Percentiles rank a stretch among this genome's conserved stretches.
phyloP scores from a whole-genome alignment of 2,329 filamentous ascomycete genomes.

The Colletotrichum incanum region DNA sequence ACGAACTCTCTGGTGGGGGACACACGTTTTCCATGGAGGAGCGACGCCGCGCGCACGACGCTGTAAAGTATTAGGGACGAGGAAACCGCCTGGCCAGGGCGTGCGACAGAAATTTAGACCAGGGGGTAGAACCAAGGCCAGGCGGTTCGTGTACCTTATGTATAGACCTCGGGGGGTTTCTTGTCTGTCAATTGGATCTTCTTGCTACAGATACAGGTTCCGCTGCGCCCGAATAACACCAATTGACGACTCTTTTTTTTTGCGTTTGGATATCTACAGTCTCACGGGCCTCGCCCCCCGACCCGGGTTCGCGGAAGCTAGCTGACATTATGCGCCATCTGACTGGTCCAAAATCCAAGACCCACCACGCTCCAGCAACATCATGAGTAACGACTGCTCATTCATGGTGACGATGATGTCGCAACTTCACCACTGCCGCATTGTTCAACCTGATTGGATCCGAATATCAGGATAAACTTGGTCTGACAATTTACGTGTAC shows the following conservation, averaged over 20 bases:
- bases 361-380: constrained; percentile 23
- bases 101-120: constrained; percentile 37
- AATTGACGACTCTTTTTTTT: constrained; percentile 36
- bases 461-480: too few relatives aligned
- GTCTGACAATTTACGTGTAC: background rate
- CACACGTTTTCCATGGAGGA: constrained; percentile 1
- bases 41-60: constrained; percentile 31
- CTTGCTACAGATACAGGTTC: constrained; percentile 37
- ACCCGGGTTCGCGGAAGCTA: constrained; percentile 26
- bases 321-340: constrained; percentile 41
- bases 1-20: constrained; percentile 17
- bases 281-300: constrained; percentile 22
- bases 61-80: constrained; percentile 41
- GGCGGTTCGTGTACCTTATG: constrained; percentile 44
- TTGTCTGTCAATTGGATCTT: constrained; percentile 42
- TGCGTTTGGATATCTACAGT: constrained; percentile 21
- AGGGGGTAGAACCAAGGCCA: constrained; percentile 27
- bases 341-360: constrained; percentile 17
- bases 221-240: constrained; percentile 29
- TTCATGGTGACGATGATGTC: background rate
- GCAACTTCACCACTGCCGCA: background rate
- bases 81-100: constrained; percentile 37
- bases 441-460: background rate
- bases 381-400: constrained; percentile 7
- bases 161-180: constrained; percentile 44